Percentiles rank a stretch among this genome's conserved stretches.
These are phyloP conservation scores for Davidsoniella eucalypti DNA, from an alignment of 2,329 filamentous ascomycete genomes.

Conservation along the genomic window DNA sequence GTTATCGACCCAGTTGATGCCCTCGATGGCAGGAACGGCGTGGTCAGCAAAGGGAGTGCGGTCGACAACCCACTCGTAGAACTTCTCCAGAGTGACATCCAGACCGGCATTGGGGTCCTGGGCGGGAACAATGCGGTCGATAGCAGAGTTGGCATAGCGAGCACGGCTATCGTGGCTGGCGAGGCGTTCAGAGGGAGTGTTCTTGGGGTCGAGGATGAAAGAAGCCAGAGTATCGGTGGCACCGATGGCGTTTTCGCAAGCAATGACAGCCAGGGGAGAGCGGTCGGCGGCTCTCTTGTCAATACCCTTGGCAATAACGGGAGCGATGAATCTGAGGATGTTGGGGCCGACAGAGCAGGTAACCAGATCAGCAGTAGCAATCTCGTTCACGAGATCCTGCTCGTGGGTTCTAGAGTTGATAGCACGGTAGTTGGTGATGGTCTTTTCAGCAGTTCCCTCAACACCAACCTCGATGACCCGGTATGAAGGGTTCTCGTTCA, in stretches of 20 bases:
- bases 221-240: slow-evolving; percentile 76
- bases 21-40: slow-evolving; percentile 58
- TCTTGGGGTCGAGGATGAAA: slow-evolving; percentile 58
- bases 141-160: slow-evolving; percentile 90
- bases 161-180: slow-evolving; percentile 56
- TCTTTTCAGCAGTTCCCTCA: slow-evolving; percentile 64
- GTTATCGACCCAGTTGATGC: slow-evolving; percentile 85
- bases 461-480: slow-evolving; percentile 83
- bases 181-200: slow-evolving; percentile 53
- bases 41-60: slow-evolving; percentile 62
- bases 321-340: slow-evolving; percentile 90
- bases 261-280: slow-evolving; percentile 75
- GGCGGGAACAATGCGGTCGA: slow-evolving; percentile 92
- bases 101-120: slow-evolving; percentile 68
- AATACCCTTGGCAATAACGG: slow-evolving; percentile 88
- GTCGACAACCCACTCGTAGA: slow-evolving; percentile 98
- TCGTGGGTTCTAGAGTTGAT: slow-evolving; percentile 87
- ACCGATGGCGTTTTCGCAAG: slow-evolving; percentile 94
- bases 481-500: slow-evolving; percentile 65
- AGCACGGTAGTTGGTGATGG: slow-evolving; percentile 88
- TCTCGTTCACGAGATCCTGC: slow-evolving; percentile 66
- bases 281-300: slow-evolving; percentile 47
- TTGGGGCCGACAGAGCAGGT: slow-evolving; percentile 96
- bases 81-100: slow-evolving; percentile 91
- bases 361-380: slow-evolving; percentile 73